These are phyloP conservation scores for Esteya vermicola DNA, from an alignment of 2,329 filamentous ascomycete species.

Conservation along the genomic window DNA sequence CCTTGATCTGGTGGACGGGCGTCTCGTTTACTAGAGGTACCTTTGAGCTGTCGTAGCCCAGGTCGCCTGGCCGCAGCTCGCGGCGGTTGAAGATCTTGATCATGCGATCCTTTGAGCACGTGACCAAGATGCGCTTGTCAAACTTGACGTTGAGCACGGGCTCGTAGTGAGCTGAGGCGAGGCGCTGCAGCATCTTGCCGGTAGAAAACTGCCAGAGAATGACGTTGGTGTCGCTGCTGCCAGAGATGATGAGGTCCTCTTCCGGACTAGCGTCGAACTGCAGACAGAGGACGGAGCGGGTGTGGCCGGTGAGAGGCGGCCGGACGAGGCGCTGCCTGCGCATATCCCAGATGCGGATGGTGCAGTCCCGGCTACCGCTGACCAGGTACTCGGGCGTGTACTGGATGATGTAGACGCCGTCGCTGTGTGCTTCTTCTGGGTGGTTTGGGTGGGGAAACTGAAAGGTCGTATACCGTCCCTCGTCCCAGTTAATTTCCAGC, in stretches of 20 bases:
- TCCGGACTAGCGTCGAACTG: constrained; percentile 84
- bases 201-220: constrained; percentile 93
- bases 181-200: constrained; percentile 63
- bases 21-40: constrained; percentile 42
- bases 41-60: constrained; percentile 38
- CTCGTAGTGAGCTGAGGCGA: constrained; percentile 67
- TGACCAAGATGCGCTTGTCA: constrained; percentile 80
- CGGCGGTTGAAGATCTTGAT: constrained; percentile 92
- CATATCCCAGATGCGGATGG: constrained; percentile 82
- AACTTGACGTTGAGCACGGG: constrained; percentile 91
- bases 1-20: constrained; percentile 32
- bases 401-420: constrained; percentile 93
- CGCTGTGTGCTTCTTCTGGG: constrained; percentile 68
- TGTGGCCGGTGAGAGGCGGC: constrained; percentile 61
- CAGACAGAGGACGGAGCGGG: constrained; percentile 79
- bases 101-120: constrained; percentile 91
- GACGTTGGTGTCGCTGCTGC: constrained; percentile 81
- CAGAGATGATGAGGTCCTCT: constrained; percentile 88
- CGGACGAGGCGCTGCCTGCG: constrained; percentile 64
- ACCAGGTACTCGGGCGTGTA: constrained; percentile 76
- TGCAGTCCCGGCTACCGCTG: constrained; percentile 81
- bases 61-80: constrained; percentile 45
- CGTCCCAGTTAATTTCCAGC: constrained; percentile 84
- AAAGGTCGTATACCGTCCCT: constrained; percentile 70
- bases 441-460: constrained; percentile 76